Conservation (phyloP, 2,329 filamentous ascomycete genomes). For the Cytospora paraplurivora region DNA sequence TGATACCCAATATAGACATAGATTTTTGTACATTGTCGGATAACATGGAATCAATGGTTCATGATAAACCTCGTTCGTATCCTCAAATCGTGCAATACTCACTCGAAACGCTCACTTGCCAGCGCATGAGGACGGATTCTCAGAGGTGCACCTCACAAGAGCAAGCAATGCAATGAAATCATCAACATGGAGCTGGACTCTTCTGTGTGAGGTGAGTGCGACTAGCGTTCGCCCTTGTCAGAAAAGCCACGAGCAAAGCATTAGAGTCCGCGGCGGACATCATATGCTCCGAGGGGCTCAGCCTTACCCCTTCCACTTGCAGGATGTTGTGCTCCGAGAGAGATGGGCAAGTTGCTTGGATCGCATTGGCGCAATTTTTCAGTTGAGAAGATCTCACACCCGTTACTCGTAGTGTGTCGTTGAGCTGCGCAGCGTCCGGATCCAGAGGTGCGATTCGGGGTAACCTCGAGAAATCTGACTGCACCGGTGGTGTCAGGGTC, state of each 20-base stretch:
- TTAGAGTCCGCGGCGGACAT: slow-evolving; percentile 6
- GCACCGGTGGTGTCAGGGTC: neutral
- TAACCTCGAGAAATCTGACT: neutral
- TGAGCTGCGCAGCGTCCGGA: neutral
- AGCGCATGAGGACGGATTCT: neutral
- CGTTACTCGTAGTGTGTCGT: neutral
- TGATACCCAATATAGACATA: slow-evolving; percentile 20
- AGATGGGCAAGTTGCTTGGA: slow-evolving; percentile 4
- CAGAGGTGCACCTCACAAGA: neutral
- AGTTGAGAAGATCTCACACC: neutral
- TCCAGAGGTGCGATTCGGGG: too few relatives aligned
- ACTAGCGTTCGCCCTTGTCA: too few relatives aligned
- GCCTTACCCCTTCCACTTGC: slow-evolving; percentile 24
- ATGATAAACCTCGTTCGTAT: neutral
- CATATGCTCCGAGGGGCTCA: slow-evolving; percentile 10
- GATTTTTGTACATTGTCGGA: slow-evolving; percentile 6
- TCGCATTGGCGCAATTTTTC: neutral
- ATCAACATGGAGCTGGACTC: neutral
- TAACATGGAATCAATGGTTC: neutral
- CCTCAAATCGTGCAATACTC: too few relatives aligned
- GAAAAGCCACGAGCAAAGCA: neutral
- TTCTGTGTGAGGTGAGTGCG: too few relatives aligned
- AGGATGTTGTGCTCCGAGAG: slow-evolving; percentile 7
- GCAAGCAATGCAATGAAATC: neutral
- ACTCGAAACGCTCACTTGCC: too few relatives aligned